These are phyloP conservation scores for Plasmopara viticola DNA, from an alignment of 352 stramenopile species.

Conservation along the genomic window DNA sequence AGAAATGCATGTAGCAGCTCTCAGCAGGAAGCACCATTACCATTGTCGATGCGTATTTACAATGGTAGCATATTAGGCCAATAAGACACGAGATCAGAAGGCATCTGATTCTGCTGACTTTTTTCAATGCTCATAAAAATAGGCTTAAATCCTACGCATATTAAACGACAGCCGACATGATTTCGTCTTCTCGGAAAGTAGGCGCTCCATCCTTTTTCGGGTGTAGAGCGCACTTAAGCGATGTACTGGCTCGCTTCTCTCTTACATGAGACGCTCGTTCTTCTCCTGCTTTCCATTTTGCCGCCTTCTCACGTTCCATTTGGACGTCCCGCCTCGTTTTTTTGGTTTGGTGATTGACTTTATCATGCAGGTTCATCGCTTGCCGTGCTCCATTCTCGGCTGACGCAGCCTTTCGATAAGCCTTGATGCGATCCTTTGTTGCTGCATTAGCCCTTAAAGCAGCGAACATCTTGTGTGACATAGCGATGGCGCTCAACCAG, in stretches of 20 bases:
- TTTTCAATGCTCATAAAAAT: slow-evolving; percentile 5
- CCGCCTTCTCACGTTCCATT: background rate
- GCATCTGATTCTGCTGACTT: too few species aligned
- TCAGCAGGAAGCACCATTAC: slow-evolving; percentile 5
- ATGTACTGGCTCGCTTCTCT: background rate
- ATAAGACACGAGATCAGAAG: too few species aligned
- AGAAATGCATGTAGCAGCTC: slow-evolving; percentile 1
- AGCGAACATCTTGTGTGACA: background rate
- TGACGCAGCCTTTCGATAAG: background rate
- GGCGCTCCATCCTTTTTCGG: background rate
- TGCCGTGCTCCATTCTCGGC: background rate
- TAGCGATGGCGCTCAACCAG: background rate
- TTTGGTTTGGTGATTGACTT: background rate
- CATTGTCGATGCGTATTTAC: slow-evolving; percentile 10
- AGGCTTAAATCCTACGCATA: too few species aligned
- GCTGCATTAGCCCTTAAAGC: background rate
- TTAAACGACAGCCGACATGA: background rate
- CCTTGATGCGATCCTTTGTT: background rate
- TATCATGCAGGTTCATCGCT: background rate
- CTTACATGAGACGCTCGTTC: background rate
- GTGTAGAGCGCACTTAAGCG: background rate
- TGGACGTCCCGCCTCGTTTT: background rate
- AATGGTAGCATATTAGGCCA: background rate
- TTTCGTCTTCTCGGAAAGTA: background rate
- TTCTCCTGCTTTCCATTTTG: background rate